Evolutionary conservation across 176 grass and related monocot species (phyloP).

Genomic region (Dendrocalamus sinicus): DNA sequence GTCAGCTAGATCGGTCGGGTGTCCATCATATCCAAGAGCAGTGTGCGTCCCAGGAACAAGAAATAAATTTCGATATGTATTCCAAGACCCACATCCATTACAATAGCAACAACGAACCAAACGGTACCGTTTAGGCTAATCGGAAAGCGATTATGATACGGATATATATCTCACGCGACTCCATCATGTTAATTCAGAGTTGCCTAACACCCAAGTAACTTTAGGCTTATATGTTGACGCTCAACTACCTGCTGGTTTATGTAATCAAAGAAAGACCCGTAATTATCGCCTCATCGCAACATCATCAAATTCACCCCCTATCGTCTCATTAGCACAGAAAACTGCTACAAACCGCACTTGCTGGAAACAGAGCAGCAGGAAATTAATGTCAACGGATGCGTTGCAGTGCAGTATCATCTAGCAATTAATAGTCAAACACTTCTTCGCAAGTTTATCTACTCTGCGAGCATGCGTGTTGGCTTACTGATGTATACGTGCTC

Average conservation of each 20-base stretch:
- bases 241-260: neutral
- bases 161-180: neutral
- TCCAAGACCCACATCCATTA: neutral
- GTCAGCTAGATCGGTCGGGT: neutral
- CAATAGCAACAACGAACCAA: conserved; percentile 6
- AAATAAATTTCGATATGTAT: neutral
- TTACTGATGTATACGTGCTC: neutral
- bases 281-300: conserved; percentile 11
- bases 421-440: neutral
- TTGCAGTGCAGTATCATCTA: too few relatives aligned
- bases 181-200: neutral
- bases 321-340: neutral
- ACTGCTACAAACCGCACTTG: neutral
- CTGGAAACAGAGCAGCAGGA: neutral
- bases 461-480: neutral
- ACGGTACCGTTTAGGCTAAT: neutral
- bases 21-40: neutral
- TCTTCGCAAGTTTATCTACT: neutral
- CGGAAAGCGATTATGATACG: conserved; percentile 9
- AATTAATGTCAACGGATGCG: neutral
- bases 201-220: conserved; percentile 16
- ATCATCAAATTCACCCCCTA: neutral
- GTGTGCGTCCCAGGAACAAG: neutral
- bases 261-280: neutral
- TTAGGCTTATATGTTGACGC: neutral